Evolutionary conservation across 805 yeast species (phyloP).

Genomic region (Wickerhamomyces ciferrii): DNA sequence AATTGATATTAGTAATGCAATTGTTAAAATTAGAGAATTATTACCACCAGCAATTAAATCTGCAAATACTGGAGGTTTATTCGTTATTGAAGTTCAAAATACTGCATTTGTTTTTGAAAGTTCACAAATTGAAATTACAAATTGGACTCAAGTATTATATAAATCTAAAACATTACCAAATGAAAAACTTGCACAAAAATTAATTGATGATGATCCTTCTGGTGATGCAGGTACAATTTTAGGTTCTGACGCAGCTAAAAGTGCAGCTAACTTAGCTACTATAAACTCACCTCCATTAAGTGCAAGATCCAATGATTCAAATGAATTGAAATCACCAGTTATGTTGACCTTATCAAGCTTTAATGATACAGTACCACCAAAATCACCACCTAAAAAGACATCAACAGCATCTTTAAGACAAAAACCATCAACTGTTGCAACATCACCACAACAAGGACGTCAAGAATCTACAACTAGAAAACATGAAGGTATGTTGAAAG

Average conservation of each 20-base stretch:
- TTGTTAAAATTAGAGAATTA: slow-evolving; percentile 55
- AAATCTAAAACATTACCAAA: slow-evolving; percentile 41
- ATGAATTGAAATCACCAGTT: slow-evolving; percentile 1
- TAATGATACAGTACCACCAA: not conserved
- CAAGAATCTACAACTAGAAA: slow-evolving; percentile 4
- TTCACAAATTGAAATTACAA: slow-evolving; percentile 40
- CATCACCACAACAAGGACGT: slow-evolving; percentile 1
- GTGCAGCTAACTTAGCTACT: slow-evolving; percentile 29
- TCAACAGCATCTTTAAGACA: not conserved
- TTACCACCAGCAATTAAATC: slow-evolving; percentile 28
- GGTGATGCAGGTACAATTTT: slow-evolving; percentile 25
- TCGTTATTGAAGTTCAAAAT: slow-evolving; percentile 53
- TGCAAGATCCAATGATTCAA: not conserved
- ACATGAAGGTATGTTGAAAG: slow-evolving; percentile 27
- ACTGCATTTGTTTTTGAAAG: slow-evolving; percentile 55
- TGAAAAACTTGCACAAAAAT: slow-evolving; percentile 32
- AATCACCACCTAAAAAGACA: not conserved
- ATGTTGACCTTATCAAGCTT: not conserved
- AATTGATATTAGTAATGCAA: slow-evolving; percentile 46
- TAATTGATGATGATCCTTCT: slow-evolving; percentile 22
- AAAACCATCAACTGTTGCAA: slow-evolving; percentile 2
- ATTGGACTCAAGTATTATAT: slow-evolving; percentile 55
- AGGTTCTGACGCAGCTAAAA: slow-evolving; percentile 30
- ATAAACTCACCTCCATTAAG: slow-evolving; percentile 9
- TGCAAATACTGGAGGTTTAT: slow-evolving; percentile 31